These are phyloP conservation scores for Acidomyces sp. DNA, from an alignment of 495 filamentous ascomycete genomes.

Conservation along the genomic window DNA sequence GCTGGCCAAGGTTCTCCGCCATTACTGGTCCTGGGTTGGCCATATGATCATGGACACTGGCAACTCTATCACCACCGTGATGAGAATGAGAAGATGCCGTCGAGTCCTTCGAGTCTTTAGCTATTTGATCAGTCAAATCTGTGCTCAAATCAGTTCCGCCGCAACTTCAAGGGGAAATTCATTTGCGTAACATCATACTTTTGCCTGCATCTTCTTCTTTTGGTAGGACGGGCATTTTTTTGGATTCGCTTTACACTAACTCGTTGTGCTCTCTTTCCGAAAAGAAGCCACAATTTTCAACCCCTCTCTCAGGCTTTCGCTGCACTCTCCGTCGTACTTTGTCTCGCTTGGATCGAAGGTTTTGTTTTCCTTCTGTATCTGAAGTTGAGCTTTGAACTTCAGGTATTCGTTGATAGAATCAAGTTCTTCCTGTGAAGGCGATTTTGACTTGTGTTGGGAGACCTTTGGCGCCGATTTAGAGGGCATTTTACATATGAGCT, in stretches of 20 bases:
- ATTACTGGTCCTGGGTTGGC: constrained; percentile 28
- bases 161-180: not conserved
- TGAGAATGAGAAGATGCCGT: constrained; percentile 19
- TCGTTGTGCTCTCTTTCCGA: too few species aligned
- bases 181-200: too few species aligned
- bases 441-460: constrained; percentile 1
- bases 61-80: constrained; percentile 17
- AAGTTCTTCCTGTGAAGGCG: constrained; percentile 2
- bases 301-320: not conserved
- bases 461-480: too few species aligned
- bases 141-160: not conserved
- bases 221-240: constrained; percentile 33
- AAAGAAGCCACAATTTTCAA: not conserved
- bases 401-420: constrained; percentile 3
- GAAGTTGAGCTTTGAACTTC: constrained; percentile 7
- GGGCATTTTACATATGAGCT: too few species aligned
- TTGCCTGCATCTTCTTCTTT: constrained; percentile 29
- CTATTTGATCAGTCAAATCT: constrained; percentile 28
- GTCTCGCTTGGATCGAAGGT: not conserved
- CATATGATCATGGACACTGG: constrained; percentile 16
- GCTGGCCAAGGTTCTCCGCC: constrained; percentile 38
- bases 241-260: too few species aligned
- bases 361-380: not conserved
- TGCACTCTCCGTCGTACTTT: constrained; percentile 1
- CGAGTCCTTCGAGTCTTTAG: constrained; percentile 25